Evolutionary conservation across 805 yeast species (phyloP), one percentile per base, ranked within the genome.

Genomic region (Kurtzmaniella fragi): DNA sequence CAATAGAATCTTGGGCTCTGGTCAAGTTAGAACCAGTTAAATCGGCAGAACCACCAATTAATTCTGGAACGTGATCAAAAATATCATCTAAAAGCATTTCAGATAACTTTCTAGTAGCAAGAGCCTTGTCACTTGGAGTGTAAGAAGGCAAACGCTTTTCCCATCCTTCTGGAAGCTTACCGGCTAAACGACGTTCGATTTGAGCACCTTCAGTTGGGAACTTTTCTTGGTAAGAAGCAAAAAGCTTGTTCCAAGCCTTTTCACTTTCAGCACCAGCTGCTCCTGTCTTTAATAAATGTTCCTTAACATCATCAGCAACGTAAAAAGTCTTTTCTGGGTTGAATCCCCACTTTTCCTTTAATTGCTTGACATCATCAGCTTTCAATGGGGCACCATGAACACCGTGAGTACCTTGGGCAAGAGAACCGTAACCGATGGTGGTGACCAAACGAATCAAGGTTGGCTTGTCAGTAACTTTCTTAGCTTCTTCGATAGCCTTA

Each of bases 21-120:
- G 98, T 90, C 73, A 88, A 77, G 79, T 91, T 93, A 41, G 98
- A 91, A 52, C 95, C 95, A 42, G 98, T 91, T 71, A 91, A 79
- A 71, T 91, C 99, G 43, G 99, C 99, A 50, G 98, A 90, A 59
- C 99, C 99, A 71, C 97, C 97, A 59, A 91, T 70, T 48, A 91
- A 71, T 75, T 89, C 96, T 40, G 98, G 98, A 39, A 91, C 50
- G 34, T 52, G 77, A 20, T 73, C 75, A 54, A 75, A 73, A 53
- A 91, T 65, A 48, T 71, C 66, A 52, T 75, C 71, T 56, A 91
- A 70, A 31, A 82, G 87, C 51, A 73, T 73, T 75, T 91, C 97
- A 38, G 95, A 84, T 57, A 89, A 74, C 77, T 91, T 91, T 78
- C 99, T 85, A 45, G 97, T 78, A 47, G 99, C 99, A 52, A 89